Percentiles rank a stretch among this genome's conserved stretches.
phyloP scores from a whole-genome alignment of 768 basidiomycete species.

The Lanmaoa pseudosensibilis region DNA sequence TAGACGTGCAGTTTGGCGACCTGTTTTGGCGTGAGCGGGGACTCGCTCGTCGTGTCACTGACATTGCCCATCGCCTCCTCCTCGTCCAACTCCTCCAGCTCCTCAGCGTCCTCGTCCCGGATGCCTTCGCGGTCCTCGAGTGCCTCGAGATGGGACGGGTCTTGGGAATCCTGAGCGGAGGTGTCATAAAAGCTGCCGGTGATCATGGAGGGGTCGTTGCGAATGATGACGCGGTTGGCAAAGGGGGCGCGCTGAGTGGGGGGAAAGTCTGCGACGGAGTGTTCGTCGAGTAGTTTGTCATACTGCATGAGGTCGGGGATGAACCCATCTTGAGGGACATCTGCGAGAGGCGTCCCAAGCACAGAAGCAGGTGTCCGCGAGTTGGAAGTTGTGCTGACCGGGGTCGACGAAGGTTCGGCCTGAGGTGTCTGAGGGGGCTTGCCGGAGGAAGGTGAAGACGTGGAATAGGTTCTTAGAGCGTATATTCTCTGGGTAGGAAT shows the following conservation, averaged over 20 bases:
- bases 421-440: constrained; percentile 1
- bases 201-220: constrained; percentile 74
- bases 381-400: background rate
- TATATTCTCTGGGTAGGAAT: background rate
- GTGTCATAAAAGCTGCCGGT: constrained; percentile 33
- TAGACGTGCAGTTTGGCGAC: constrained; percentile 40
- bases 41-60: constrained; percentile 17
- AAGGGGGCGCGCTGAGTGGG: constrained; percentile 52
- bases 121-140: constrained; percentile 10
- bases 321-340: constrained; percentile 27
- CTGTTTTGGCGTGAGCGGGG: constrained; percentile 22
- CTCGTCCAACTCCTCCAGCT: constrained; percentile 19
- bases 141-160: background rate
- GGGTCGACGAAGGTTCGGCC: constrained; percentile 1
- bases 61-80: constrained; percentile 18
- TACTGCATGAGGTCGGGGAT: constrained; percentile 64
- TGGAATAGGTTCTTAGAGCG: constrained; percentile 18
- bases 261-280: constrained; percentile 53
- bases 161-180: constrained; percentile 7
- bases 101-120: constrained; percentile 16
- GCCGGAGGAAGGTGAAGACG: constrained; percentile 10
- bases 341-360: constrained; percentile 18
- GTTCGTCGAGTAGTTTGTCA: constrained; percentile 62
- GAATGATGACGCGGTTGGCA: constrained; percentile 62
- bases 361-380: constrained; percentile 1